Conservation (phyloP, 345 rosid genomes). For the Raphanus raphanistrum region DNA sequence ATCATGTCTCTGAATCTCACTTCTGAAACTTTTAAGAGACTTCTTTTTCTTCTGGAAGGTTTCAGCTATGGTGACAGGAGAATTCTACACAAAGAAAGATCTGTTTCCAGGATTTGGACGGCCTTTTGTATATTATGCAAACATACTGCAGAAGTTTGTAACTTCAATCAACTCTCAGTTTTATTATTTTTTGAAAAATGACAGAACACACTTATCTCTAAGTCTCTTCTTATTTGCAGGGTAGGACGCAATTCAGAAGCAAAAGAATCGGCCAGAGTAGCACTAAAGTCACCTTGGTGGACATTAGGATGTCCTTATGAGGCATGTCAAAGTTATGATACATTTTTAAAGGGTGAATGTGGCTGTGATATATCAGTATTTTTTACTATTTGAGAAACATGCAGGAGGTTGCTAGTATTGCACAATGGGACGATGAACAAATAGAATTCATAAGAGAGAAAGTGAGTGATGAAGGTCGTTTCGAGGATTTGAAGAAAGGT, state of each 20-base stretch:
- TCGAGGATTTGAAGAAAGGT: constrained; percentile 80
- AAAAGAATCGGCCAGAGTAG: constrained; percentile 86
- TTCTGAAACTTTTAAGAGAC: constrained; percentile 1
- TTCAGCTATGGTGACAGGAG: constrained; percentile 87
- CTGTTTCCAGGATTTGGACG: constrained; percentile 90
- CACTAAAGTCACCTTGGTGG: constrained; percentile 93
- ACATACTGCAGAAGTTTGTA: constrained; percentile 64
- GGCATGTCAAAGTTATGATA: constrained; percentile 39
- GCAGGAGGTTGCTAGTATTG: constrained; percentile 72
- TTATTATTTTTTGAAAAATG: neutral
- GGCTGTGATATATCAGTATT: neutral
- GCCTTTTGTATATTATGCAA: constrained; percentile 82
- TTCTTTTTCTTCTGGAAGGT: constrained; percentile 49
- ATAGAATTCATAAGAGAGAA: constrained; percentile 82
- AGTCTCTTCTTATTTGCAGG: constrained; percentile 43
- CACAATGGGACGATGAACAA: constrained; percentile 93
- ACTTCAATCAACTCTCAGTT: neutral
- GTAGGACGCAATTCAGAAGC: constrained; percentile 74
- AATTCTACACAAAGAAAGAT: constrained; percentile 75
- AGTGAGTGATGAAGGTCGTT: constrained; percentile 73
- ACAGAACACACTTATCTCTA: neutral
- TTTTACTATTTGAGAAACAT: neutral
- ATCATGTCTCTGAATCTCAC: neutral
- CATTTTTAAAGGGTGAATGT: neutral
- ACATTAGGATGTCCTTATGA: constrained; percentile 75